Evolutionary conservation across 441 rosid genomes (phyloP), one percentile per base, ranked within the genome.

Genomic region (Syzygium malaccense): DNA sequence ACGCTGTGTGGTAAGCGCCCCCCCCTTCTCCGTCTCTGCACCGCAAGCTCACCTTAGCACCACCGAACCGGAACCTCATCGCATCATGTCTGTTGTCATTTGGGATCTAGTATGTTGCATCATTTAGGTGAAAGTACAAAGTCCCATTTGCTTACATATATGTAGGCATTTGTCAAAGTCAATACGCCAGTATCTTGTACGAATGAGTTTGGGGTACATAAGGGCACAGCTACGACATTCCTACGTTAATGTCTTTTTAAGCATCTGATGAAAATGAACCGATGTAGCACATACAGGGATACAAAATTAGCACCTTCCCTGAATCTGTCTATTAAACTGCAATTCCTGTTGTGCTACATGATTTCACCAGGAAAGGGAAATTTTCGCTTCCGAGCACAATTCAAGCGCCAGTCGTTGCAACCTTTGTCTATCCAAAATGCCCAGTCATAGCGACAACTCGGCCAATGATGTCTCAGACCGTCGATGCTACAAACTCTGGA

Each of bases 11-110:
- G 90, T 13, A 91, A 84, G 87, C 88, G 78, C 20, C 91, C 94
- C 94, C 85, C 88, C 92, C 87, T n/a, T 90, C 93, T n/a, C 91
- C 91, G 55, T 92, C 85, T 83, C 87, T 93, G 93, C 95, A 95
- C 88, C 93, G 94, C 55, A 94, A 89, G 66, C 92, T 89, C 88
- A 94, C 94, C 92, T 87, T 89, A 51, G 96, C 96, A 12, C 93
- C 94, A 49, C 53, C 53, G 48, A 45, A 45, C 48, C 8, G 45
- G 51, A 14, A 53, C 17, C 55, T 14, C 17, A 14, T 53, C 55
- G 17, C 23, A 55, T 55, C 23, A 55, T 55, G 7, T 55, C 57
- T 19, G 57, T 55, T 6, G 57, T 55, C 2, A 18, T 18, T 55
- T 55, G 8, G 57, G 57, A 18, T 55, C 57, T 18, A 6, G 57